Evolutionary conservation across 2,329 filamentous ascomycete species (phyloP).

Genomic region (Fusarium incarnatum): DNA sequence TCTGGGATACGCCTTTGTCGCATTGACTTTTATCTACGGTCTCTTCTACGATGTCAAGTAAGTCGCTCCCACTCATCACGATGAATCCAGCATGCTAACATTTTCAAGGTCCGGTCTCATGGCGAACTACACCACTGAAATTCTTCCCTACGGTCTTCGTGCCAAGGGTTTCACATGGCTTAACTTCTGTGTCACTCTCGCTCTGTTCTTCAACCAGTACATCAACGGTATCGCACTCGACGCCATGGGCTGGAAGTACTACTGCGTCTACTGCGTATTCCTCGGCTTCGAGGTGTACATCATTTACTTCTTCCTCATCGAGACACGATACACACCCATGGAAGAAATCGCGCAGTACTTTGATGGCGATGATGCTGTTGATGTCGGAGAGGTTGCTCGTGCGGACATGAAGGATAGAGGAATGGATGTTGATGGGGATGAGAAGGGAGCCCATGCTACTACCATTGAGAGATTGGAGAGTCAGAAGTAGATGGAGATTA

Average conservation of each 20-base stretch:
- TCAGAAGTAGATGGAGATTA: background rate
- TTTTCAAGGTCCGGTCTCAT: slow-evolving; percentile 46
- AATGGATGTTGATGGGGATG: background rate
- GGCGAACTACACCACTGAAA: slow-evolving; percentile 45
- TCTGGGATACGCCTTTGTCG: slow-evolving; percentile 46
- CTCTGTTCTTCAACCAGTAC: slow-evolving; percentile 36
- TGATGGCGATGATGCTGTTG: slow-evolving; percentile 12
- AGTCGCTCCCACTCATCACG: background rate
- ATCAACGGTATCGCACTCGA: slow-evolving; percentile 33
- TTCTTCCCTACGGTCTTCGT: slow-evolving; percentile 41
- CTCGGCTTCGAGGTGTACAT: slow-evolving; percentile 21
- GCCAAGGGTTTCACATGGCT: slow-evolving; percentile 37
- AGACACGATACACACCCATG: slow-evolving; percentile 21
- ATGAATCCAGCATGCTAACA: background rate
- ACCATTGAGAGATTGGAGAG: slow-evolving; percentile 1
- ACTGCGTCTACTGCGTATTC: slow-evolving; percentile 29
- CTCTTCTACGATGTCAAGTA: slow-evolving; percentile 50
- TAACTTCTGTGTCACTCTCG: slow-evolving; percentile 31
- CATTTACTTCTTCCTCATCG: slow-evolving; percentile 32
- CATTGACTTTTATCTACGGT: slow-evolving; percentile 55
- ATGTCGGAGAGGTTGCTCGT: slow-evolving; percentile 18
- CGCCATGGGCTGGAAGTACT: slow-evolving; percentile 34
- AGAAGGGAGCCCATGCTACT: slow-evolving; percentile 10
- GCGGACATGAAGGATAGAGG: slow-evolving; percentile 22
- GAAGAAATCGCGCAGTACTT: slow-evolving; percentile 26